phyloP scores from a whole-genome alignment of 768 basidiomycete genomes.

The Auriscalpium orientale region DNA sequence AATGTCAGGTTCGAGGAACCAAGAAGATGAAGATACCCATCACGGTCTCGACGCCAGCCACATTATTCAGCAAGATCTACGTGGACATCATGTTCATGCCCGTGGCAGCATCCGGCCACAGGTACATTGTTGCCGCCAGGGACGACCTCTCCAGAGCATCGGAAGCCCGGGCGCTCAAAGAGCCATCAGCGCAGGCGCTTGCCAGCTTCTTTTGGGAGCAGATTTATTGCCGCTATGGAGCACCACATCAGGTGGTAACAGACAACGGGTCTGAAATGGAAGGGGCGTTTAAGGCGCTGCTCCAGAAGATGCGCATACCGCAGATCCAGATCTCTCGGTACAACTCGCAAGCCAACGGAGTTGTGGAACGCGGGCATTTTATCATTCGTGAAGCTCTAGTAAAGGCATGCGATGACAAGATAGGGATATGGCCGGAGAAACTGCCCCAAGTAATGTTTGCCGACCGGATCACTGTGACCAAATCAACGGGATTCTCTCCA shows the following conservation, averaged over 20 bases:
- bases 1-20: too few relatives aligned
- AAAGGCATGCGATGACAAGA: constrained; percentile 17
- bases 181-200: constrained; percentile 8
- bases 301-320: constrained; percentile 4
- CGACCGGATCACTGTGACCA: constrained; percentile 15
- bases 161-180: constrained; percentile 21
- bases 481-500: constrained; percentile 17
- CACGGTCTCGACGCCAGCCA: too few relatives aligned
- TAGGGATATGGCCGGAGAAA: constrained; percentile 17
- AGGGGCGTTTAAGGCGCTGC: constrained; percentile 15
- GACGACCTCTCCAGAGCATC: constrained; percentile 24
- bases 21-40: too few relatives aligned
- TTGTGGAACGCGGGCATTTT: constrained; percentile 29
- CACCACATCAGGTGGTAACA: constrained; percentile 18
- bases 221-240: constrained; percentile 26
- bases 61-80: too few relatives aligned
- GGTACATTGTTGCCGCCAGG: neutral
- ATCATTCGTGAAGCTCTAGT: constrained; percentile 25
- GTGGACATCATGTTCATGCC: too few relatives aligned
- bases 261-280: constrained; percentile 24
- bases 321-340: constrained; percentile 28
- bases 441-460: constrained; percentile 19
- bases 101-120: neutral
- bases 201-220: constrained; percentile 26
- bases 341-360: constrained; percentile 29